A percentile compares a stretch with the other conserved stretches of the same genome.
Conservation (phyloP, 2,329 filamentous ascomycete genomes). For the Stemphylium beticola region DNA sequence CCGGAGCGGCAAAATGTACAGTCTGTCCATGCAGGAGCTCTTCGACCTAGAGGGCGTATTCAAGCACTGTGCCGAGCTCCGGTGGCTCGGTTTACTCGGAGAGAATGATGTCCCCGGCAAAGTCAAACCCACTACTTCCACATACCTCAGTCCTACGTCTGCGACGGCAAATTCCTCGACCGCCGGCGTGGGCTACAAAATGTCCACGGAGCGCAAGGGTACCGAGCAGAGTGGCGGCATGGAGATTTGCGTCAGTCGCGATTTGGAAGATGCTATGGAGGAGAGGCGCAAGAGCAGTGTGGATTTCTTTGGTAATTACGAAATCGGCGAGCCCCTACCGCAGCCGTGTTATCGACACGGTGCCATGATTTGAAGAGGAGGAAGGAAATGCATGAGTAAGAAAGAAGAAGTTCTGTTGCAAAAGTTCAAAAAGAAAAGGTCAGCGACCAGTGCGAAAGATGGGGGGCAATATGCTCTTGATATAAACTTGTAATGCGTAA, state of each 20-base stretch:
- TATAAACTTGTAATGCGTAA: too few relatives aligned
- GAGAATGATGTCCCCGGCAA: conserved; percentile 27
- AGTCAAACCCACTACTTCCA: conserved; percentile 7
- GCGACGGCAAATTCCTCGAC: conserved; percentile 6
- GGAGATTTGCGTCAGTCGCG: conserved; percentile 44
- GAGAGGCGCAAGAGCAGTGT: conserved; percentile 36
- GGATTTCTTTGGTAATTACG: conserved; percentile 47
- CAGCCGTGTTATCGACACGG: conserved; percentile 40
- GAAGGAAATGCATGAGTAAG: background rate
- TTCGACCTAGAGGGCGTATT: conserved; percentile 46
- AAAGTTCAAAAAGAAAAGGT: background rate
- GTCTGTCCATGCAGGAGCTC: conserved; percentile 44
- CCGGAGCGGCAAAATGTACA: conserved; percentile 41
- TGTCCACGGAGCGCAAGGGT: conserved; percentile 41
- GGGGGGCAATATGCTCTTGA: too few relatives aligned
- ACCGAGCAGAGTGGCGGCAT: conserved; percentile 45
- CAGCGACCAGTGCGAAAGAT: background rate
- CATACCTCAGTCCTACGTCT: conserved; percentile 23
- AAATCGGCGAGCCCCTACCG: conserved; percentile 42
- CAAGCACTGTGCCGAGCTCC: conserved; percentile 40
- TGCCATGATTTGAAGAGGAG: conserved; percentile 34
- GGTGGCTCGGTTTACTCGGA: conserved; percentile 39
- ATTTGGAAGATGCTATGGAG: conserved; percentile 43
- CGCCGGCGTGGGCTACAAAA: conserved; percentile 44
- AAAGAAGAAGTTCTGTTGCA: background rate